phyloP scores from a whole-genome alignment of 2,329 filamentous ascomycete species.

The Pseudogymnoascus sp. region DNA sequence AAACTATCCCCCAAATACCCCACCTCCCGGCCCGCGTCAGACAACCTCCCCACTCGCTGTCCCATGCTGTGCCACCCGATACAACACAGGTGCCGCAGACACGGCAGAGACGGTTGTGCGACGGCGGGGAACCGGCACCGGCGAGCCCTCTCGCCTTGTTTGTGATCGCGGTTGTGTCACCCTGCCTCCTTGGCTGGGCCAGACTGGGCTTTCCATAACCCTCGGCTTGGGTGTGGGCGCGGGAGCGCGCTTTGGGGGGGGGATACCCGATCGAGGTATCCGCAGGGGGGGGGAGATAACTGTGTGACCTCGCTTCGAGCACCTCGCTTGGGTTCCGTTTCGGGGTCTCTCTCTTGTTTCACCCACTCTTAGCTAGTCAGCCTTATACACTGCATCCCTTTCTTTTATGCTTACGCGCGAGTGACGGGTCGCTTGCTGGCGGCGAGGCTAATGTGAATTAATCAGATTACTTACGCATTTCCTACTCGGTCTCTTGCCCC shows the following conservation, averaged over 20 bases:
- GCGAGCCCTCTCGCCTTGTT: not conserved
- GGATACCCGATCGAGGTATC: not conserved
- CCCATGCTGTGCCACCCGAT: not conserved
- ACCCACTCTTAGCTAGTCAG: not conserved
- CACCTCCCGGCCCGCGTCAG: not conserved
- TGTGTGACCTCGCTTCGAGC: not conserved
- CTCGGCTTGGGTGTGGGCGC: not conserved
- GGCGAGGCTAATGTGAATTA: not conserved
- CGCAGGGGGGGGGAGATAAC: not conserved
- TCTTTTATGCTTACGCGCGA: not conserved
- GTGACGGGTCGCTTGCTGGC: not conserved
- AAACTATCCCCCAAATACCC: not conserved
- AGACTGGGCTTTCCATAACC: not conserved
- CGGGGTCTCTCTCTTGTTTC: not conserved
- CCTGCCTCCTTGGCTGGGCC: not conserved
- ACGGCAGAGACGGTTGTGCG: not conserved
- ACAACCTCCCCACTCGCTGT: not conserved
- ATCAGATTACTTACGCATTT: slow-evolving; percentile 3
- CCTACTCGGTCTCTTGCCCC: not conserved
- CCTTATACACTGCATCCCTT: not conserved
- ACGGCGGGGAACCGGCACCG: not conserved
- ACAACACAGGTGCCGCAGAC: not conserved
- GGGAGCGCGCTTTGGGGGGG: not conserved
- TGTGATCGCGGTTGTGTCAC: not conserved
- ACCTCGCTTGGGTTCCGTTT: not conserved